Evolutionary conservation across 2,329 filamentous ascomycete species (phyloP).

Genomic region (Elsinoe arachidis): DNA sequence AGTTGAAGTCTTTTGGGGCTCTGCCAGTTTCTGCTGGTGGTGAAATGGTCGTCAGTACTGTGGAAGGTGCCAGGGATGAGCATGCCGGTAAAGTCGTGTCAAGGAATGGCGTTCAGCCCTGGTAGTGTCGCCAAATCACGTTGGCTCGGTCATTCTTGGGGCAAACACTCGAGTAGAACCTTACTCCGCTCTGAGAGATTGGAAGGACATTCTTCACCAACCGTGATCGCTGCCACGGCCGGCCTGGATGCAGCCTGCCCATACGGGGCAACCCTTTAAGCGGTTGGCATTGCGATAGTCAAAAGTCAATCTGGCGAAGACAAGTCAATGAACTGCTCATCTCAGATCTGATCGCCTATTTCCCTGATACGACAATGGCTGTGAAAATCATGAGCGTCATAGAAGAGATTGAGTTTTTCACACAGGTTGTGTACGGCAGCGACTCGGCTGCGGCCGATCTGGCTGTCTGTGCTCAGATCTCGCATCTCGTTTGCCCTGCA

Average conservation of each 20-base stretch:
- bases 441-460: not conserved
- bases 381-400: not conserved
- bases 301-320: not conserved
- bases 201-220: too few species aligned
- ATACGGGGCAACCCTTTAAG: too few species aligned
- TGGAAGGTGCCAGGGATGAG: slow-evolving; percentile 33
- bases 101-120: slow-evolving; percentile 30
- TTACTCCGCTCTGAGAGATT: not conserved
- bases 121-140: slow-evolving; percentile 22
- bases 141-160: not conserved
- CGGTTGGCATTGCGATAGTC: not conserved
- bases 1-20: slow-evolving; percentile 31
- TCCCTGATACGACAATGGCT: not conserved
- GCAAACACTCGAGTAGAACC: not conserved
- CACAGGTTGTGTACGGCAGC: too few species aligned
- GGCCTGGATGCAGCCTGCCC: too few species aligned
- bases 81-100: slow-evolving; percentile 32
- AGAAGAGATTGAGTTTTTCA: not conserved
- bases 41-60: slow-evolving; percentile 30
- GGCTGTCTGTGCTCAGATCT: slow-evolving; percentile 5
- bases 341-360: not conserved
- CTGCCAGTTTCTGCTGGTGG: slow-evolving; percentile 30
- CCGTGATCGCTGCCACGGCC: too few species aligned
- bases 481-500: not conserved
- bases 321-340: not conserved